These are phyloP conservation scores for Immersiporthe knoxdaviesiana DNA, from an alignment of 2,329 filamentous ascomycete genomes.

Conservation along the genomic window DNA sequence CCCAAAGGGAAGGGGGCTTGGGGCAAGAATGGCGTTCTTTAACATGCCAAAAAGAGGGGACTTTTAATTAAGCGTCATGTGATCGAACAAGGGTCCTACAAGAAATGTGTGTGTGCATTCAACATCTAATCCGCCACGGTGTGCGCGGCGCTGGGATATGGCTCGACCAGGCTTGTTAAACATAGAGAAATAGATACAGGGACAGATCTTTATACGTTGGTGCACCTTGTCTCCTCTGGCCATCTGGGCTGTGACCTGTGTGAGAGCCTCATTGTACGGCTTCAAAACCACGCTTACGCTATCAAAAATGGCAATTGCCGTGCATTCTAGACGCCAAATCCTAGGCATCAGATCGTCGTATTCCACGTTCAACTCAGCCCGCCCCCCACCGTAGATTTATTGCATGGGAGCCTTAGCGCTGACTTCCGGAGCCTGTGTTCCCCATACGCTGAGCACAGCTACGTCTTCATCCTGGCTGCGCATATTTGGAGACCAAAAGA, in stretches of 20 bases:
- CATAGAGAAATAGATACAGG: neutral
- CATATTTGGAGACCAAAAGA: too few relatives aligned
- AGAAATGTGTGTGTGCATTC: slow-evolving; percentile 8
- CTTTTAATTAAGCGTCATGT: neutral
- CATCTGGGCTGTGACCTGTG: neutral
- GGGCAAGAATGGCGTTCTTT: slow-evolving; percentile 8
- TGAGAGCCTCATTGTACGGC: neutral
- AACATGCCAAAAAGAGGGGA: neutral
- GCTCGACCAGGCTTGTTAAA: neutral
- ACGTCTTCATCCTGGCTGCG: too few relatives aligned
- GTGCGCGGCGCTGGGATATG: neutral
- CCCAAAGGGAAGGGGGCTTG: slow-evolving; percentile 12
- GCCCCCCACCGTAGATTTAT: too few relatives aligned
- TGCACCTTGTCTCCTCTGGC: neutral
- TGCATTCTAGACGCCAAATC: too few relatives aligned
- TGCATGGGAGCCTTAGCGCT: too few relatives aligned
- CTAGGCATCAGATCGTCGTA: too few relatives aligned
- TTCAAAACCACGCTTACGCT: neutral
- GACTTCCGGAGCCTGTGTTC: too few relatives aligned
- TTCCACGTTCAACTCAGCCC: too few relatives aligned
- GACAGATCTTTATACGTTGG: neutral
- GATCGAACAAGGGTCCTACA: neutral
- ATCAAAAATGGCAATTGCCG: too few relatives aligned
- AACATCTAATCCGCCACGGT: neutral
- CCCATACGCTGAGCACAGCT: too few relatives aligned